Base-by-base conservation (phyloP, 179 eudicot genomes). In the Nepenthes alata region DNA sequence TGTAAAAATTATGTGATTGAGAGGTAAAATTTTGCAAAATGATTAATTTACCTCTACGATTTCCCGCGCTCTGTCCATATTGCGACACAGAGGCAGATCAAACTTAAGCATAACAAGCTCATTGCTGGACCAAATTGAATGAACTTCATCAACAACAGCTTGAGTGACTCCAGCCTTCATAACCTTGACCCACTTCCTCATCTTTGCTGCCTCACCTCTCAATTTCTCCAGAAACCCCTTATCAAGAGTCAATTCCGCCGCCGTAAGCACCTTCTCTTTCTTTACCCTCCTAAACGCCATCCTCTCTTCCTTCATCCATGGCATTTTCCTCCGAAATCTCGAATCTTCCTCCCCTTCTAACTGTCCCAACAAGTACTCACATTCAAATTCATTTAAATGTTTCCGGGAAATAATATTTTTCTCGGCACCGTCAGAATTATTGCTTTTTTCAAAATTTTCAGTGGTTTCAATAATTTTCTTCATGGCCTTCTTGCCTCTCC, bases 141-240 rank as follows among this genome's bases (percentile, higher is more conserved):
- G 73, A 75, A 90, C 66, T 64, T 90, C 86, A 62, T 84, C 84
- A 61, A 94, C 84, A 74, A 87, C 83, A 74, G 69, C 75, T 67
- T 82, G 71, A 72, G 82, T 85, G 53, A 94, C 91, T 65, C 99
- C 99, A 66, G 72, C 70, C 74, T 94, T 89, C 72, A 67, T 87
- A 61, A 94, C 96, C 72, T 85, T 94, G 38, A 94, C 80, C 99
- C 99, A 94, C 59, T 69, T 82, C 70, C 79, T 80, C 74, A 94
- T 85, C 66, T 60, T 80, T 39, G 68, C 59, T 49, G 82, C 96
- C 47, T 87, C 96, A 10, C 56, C 67, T 51, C 91, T 90, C 77
- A 94, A 77, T 69, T 86, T 83, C 72, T 77, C 78, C 55, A 94
- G 78, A 75, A 85, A 70, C 61, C 62, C 85, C 37, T 55, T 67